phyloP scores from a whole-genome alignment of 371 early-diverging fungal species.

The Gilbertella persicaria region DNA sequence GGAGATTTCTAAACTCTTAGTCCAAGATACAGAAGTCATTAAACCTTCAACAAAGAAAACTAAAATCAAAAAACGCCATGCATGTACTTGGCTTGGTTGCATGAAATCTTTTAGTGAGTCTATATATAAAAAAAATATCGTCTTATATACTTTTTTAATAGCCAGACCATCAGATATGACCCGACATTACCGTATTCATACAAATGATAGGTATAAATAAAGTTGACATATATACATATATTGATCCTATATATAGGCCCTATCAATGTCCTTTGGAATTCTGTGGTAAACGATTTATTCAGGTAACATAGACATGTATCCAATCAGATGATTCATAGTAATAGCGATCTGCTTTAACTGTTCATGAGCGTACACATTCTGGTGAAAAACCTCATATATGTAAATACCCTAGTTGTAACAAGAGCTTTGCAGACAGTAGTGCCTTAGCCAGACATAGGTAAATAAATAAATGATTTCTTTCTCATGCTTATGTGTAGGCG shows the following conservation, averaged over 20 bases:
- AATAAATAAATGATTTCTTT: not conserved
- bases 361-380: constrained; percentile 61
- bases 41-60: not conserved
- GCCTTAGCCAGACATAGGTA: constrained; percentile 9
- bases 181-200: constrained; percentile 33
- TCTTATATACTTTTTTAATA: not conserved
- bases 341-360: constrained; percentile 2
- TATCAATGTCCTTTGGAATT: constrained; percentile 21
- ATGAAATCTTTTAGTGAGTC: constrained; percentile 24
- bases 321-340: constrained; percentile 18
- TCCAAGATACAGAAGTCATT: constrained; percentile 3
- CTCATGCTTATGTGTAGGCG: constrained; percentile 3
- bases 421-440: constrained; percentile 49
- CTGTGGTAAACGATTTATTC: constrained; percentile 35
- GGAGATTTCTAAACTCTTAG: constrained; percentile 24
- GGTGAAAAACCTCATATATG: constrained; percentile 72
- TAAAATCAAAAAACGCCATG: constrained; percentile 18
- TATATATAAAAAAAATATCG: not conserved
- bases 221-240: not conserved
- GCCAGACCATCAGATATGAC: constrained; percentile 30
- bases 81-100: constrained; percentile 27
- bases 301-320: constrained; percentile 25
- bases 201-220: constrained; percentile 24
- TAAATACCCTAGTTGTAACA: constrained; percentile 56
- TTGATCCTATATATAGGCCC: constrained; percentile 12